Percentiles rank a stretch among this genome's conserved stretches.
These are phyloP conservation scores for Phytophthora pisi DNA, from an alignment of 352 stramenopile genomes.

Conservation along the genomic window DNA sequence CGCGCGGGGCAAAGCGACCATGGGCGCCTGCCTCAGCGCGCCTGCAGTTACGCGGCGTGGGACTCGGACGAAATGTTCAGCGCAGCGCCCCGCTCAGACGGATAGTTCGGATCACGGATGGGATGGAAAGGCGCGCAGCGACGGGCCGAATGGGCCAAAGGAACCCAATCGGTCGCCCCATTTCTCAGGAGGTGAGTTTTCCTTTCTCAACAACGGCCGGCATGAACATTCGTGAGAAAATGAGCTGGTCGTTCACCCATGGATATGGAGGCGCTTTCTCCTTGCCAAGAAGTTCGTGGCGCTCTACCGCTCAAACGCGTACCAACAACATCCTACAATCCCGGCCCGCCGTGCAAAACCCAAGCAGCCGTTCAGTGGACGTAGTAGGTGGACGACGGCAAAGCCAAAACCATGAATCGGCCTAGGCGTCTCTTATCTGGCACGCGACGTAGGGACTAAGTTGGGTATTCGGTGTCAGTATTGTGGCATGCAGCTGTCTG, in stretches of 20 bases:
- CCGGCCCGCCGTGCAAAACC: not conserved
- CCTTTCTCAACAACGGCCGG: too few species aligned
- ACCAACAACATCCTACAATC: not conserved
- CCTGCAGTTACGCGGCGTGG: slow-evolving; percentile 21
- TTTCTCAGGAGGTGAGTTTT: not conserved
- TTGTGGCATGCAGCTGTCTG: too few species aligned
- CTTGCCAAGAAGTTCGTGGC: not conserved
- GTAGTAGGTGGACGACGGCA: not conserved
- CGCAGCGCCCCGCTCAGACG: slow-evolving; percentile 36
- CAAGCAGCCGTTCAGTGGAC: not conserved
- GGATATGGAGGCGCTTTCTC: not conserved
- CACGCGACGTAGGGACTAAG: too few species aligned
- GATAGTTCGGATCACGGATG: slow-evolving; percentile 7
- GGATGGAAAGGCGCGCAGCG: not conserved
- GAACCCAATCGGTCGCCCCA: not conserved
- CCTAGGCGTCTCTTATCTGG: not conserved
- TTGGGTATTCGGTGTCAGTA: too few species aligned
- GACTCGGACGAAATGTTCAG: not conserved
- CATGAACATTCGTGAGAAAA: not conserved
- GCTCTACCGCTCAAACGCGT: not conserved
- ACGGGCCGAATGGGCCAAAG: not conserved
- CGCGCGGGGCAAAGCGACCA: slow-evolving; percentile 14
- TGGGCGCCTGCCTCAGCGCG: slow-evolving; percentile 33
- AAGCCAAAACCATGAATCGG: not conserved
- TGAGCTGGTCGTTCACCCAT: not conserved